Conservation (phyloP, 2,329 filamentous ascomycete genomes). For the Colletotrichum chlorophyti region DNA sequence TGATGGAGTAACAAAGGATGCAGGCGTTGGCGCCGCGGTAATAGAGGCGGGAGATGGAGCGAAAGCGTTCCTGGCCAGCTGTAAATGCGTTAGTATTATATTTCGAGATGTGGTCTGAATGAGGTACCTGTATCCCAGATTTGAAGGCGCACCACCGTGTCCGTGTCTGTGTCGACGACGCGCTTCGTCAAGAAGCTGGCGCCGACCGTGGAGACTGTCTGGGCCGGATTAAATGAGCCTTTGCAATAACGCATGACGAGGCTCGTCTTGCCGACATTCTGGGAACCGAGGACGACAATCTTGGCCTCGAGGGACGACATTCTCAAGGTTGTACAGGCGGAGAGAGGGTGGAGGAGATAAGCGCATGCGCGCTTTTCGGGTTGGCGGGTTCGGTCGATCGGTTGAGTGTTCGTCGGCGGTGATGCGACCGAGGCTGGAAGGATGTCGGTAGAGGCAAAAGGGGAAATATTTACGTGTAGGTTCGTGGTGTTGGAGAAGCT, state of each 20-base stretch:
- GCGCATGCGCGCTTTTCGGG: conserved; percentile 7
- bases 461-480: conserved; percentile 2
- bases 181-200: conserved; percentile 82
- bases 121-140: conserved; percentile 87
- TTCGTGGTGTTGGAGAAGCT: conserved; percentile 11
- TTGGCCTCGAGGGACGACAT: conserved; percentile 78
- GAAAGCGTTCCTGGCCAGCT: conserved; percentile 92
- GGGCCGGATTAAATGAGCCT: conserved; percentile 71
- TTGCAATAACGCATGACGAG: conserved; percentile 80
- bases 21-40: conserved; percentile 95
- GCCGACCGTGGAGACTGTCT: conserved; percentile 75
- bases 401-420: not conserved
- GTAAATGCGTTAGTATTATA: conserved; percentile 10
- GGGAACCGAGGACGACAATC: conserved; percentile 80
- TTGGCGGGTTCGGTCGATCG: conserved; percentile 1
- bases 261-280: conserved; percentile 82
- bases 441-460: not conserved
- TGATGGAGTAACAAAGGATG: conserved; percentile 94
- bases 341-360: not conserved
- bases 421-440: conserved; percentile 6
- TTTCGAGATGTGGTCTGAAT: not conserved
- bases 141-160: conserved; percentile 87
- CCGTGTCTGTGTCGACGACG: conserved; percentile 82
- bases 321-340: not conserved
- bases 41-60: conserved; percentile 92